Evolutionary conservation across 2,329 filamentous ascomycete genomes (phyloP).

Genomic region (Conoideocrella luteorostrata): DNA sequence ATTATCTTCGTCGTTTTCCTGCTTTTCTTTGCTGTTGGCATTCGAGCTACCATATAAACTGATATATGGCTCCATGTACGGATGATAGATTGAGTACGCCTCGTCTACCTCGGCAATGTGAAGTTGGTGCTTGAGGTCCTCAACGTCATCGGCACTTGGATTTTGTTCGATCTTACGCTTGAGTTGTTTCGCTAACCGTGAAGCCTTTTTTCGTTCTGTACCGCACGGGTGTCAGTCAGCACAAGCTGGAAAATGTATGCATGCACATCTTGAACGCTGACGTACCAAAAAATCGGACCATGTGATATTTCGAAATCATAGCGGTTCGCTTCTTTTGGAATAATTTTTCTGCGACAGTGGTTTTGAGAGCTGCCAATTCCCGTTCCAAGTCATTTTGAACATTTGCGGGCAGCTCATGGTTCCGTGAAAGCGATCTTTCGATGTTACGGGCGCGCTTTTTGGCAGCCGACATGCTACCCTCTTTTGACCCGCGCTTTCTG

Average conservation of each 20-base stretch:
- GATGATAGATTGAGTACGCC: constrained; percentile 68
- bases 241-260: too few species aligned
- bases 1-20: constrained; percentile 27
- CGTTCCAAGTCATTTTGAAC: constrained; percentile 64
- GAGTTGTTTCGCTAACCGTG: constrained; percentile 58
- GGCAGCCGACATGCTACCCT: constrained; percentile 50
- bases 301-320: constrained; percentile 76
- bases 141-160: constrained; percentile 44
- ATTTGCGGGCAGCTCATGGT: constrained; percentile 59
- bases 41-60: constrained; percentile 46
- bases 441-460: constrained; percentile 69
- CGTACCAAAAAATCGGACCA: constrained; percentile 76
- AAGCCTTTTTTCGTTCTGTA: constrained; percentile 66
- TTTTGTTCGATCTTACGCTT: constrained; percentile 48
- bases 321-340: constrained; percentile 56
- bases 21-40: constrained; percentile 32
- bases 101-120: constrained; percentile 67
- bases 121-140: constrained; percentile 48
- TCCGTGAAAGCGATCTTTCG: constrained; percentile 56
- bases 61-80: constrained; percentile 64
- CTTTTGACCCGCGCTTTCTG: constrained; percentile 35
- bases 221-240: background rate
- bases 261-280: too few species aligned
- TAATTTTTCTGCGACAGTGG: constrained; percentile 54
- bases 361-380: constrained; percentile 60